A percentile compares a stretch with the other conserved stretches of the same genome.
Conservation (phyloP, 2,329 filamentous ascomycete species). For the Xylaria sp. region DNA sequence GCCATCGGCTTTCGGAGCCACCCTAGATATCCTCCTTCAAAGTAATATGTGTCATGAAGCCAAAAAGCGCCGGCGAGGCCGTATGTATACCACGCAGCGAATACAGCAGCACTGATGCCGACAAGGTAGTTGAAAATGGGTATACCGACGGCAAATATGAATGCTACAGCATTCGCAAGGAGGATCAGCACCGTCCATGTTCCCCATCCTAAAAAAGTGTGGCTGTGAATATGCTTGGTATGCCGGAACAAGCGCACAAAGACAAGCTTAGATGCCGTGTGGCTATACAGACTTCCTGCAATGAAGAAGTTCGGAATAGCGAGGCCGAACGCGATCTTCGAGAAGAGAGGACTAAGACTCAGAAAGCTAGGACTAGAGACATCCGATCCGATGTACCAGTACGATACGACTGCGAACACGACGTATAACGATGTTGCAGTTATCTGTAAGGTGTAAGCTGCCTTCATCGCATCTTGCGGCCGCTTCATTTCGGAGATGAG, state of each 20-base stretch:
- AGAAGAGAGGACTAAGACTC: conserved; percentile 51
- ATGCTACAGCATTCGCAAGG: conserved; percentile 52
- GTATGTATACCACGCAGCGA: conserved; percentile 61
- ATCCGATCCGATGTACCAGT: conserved; percentile 53
- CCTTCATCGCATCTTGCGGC: conserved; percentile 57
- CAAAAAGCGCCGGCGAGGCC: conserved; percentile 59
- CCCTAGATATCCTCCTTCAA: conserved; percentile 45
- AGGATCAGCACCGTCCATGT: conserved; percentile 54
- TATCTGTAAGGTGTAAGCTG: conserved; percentile 55
- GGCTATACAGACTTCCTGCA: conserved; percentile 55
- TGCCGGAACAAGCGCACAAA: conserved; percentile 56
- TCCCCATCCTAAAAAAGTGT: conserved; percentile 53
- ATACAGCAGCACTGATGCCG: conserved; percentile 55
- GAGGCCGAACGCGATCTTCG: conserved; percentile 57
- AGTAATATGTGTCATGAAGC: conserved; percentile 55
- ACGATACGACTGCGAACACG: conserved; percentile 56
- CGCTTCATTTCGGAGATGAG: conserved; percentile 59
- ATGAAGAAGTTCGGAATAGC: conserved; percentile 58
- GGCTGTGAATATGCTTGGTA: conserved; percentile 52
- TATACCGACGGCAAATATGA: conserved; percentile 52
- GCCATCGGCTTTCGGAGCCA: conserved; percentile 49
- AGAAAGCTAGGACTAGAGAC: conserved; percentile 55
- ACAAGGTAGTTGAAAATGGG: conserved; percentile 61
- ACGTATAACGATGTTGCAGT: conserved; percentile 58
- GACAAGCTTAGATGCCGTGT: conserved; percentile 57